These are phyloP conservation scores for Pseudotsuga menziesii DNA, from an alignment of 75 land plant genomes.

Conservation along the genomic window DNA sequence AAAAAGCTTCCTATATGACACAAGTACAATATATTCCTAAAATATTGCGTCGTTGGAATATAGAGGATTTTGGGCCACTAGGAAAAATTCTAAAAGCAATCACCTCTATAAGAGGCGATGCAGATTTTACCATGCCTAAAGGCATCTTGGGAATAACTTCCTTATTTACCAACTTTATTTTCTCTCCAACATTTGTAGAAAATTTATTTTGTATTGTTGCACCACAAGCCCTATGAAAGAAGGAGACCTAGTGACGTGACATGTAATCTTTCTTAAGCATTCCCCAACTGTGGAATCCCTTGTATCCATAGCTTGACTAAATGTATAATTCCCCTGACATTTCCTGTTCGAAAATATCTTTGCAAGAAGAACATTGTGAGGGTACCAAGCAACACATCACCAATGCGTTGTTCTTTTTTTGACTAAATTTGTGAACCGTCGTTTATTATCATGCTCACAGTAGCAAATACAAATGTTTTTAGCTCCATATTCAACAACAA, in stretches of 20 bases:
- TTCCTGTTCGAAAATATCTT: too few species aligned
- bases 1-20: not conserved
- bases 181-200: not conserved
- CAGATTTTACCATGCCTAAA: slow-evolving; percentile 2
- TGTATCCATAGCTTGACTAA: too few species aligned
- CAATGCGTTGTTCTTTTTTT: too few species aligned
- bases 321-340: not conserved
- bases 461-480: too few species aligned
- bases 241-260: slow-evolving; percentile 37
- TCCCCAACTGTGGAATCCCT: slow-evolving; percentile 57
- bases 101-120: not conserved
- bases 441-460: too few species aligned
- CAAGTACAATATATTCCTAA: not conserved
- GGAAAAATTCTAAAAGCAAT: too few species aligned
- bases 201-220: slow-evolving; percentile 2
- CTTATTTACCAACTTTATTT: not conserved
- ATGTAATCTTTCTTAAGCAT: slow-evolving; percentile 55
- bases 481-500: too few species aligned
- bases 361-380: too few species aligned
- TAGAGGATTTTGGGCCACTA: too few species aligned
- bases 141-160: not conserved
- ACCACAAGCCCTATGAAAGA: slow-evolving; percentile 11
- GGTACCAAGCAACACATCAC: too few species aligned
- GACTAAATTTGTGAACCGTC: too few species aligned
- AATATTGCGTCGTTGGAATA: too few species aligned